Evolutionary conservation across 768 basidiomycete genomes (phyloP), one percentile per base, ranked within the genome.

Genomic region (Leucogyrophana mollusca): DNA sequence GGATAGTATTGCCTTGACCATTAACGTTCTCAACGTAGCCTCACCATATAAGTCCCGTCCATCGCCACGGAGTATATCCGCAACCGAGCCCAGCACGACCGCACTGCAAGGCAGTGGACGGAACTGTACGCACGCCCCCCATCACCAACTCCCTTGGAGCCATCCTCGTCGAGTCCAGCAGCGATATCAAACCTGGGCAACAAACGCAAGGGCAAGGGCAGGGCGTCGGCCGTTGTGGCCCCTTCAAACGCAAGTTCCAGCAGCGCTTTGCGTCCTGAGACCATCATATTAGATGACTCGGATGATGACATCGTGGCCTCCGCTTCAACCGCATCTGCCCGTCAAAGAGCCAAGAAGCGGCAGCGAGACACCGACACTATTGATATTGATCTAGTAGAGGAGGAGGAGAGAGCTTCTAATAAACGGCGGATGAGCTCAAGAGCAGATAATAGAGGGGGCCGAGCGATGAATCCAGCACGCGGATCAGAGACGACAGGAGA

Each of bases 71-170:
- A 87, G 56, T 90, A 82, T 55, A 65, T 70, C 8, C 77, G 79
- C 17, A 80, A 83, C 58, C 79, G 87, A 41, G 73, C 74, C 43
- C 73, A 75, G 44, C 90, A 94, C 61, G 90, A 94, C 60, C 68
- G 71, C 10, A 91, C 79, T 1, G 92, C 92, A 4, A 78, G 81
- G 27, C 76, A 84, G 49, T 93, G 90, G 89, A 89, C 87, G 1
- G 72, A 80, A 35, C 61, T 81, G 11, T 88, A 85, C 56, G 89
- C 89, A 0, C 71, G 62, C n/a, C 79, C 77, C 9, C 62, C 70
- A 6, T 66, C 69, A 25, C 55, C 66, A 6, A 35, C 65, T 9
- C 51, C 59, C 7, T 50, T 62, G 18, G 49, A 52, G n/a, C 43
- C 57, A 34, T 6, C 37, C 3, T 34, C 53, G 10, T 40, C 56